Evolutionary conservation across 257 asterid species (phyloP).

Genomic region (Solanum arcanum): DNA sequence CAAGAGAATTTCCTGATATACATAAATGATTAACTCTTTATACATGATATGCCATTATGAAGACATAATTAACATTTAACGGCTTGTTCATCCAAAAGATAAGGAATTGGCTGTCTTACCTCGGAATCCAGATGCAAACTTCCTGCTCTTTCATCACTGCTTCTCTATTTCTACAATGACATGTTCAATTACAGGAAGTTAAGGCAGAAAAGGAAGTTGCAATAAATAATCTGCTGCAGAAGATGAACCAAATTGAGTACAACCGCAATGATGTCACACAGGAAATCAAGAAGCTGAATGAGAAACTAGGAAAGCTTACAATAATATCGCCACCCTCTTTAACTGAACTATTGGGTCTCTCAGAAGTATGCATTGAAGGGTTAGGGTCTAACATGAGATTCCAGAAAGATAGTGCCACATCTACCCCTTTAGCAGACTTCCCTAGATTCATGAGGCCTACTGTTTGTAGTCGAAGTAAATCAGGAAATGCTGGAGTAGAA

Average conservation of each 20-base stretch:
- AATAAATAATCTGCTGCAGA: constrained; percentile 4
- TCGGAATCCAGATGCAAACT: not conserved
- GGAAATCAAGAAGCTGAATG: constrained; percentile 1
- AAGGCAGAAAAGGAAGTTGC: constrained; percentile 5
- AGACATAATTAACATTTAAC: not conserved
- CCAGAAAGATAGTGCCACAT: not conserved
- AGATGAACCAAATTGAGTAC: constrained; percentile 1
- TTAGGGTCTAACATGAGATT: not conserved
- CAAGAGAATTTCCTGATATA: not conserved
- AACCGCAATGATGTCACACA: not conserved
- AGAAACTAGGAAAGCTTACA: not conserved
- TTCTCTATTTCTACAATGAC: not conserved
- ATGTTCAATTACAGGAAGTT: not conserved
- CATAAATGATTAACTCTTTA: not conserved
- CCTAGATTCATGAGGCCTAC: constrained; percentile 16
- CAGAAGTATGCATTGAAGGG: not conserved
- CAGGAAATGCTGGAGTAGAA: not conserved
- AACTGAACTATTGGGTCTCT: not conserved
- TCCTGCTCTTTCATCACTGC: not conserved
- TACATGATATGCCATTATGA: not conserved
- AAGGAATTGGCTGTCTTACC: not conserved
- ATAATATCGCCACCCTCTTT: not conserved
- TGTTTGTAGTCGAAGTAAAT: constrained; percentile 1
- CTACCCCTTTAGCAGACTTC: not conserved
- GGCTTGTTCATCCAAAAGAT: not conserved